phyloP scores from a whole-genome alignment of 371 early-diverging fungal genomes.

The Mucor indicus region DNA sequence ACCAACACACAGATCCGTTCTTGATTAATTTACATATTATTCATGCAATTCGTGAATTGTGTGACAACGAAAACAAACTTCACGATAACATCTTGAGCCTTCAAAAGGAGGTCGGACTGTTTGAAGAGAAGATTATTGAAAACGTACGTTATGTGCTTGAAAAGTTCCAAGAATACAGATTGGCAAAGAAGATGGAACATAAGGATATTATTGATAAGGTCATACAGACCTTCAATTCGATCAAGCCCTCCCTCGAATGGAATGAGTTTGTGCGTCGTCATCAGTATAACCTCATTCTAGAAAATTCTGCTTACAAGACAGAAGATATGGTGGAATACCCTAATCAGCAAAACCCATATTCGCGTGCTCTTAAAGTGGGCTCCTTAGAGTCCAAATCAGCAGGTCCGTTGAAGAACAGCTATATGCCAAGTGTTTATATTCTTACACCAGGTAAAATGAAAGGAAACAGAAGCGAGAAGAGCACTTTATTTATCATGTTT shows the following conservation, averaged over 20 bases:
- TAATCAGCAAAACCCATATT: conserved; percentile 33
- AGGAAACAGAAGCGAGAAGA: not conserved
- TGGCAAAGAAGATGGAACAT: conserved; percentile 31
- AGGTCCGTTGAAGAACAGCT: conserved; percentile 21
- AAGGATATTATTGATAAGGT: conserved; percentile 24
- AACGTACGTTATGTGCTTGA: conserved; percentile 24
- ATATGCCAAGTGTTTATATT: conserved; percentile 38
- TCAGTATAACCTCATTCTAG: conserved; percentile 26
- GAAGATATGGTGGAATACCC: conserved; percentile 36
- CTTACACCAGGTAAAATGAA: conserved; percentile 36
- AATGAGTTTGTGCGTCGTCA: conserved; percentile 39
- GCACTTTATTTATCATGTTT: too few species aligned
- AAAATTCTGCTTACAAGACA: conserved; percentile 42
- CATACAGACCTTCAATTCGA: conserved; percentile 14
- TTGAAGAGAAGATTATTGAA: conserved; percentile 40
- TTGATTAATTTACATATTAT: conserved; percentile 33
- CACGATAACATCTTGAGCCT: conserved; percentile 40
- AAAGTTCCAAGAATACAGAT: conserved; percentile 29
- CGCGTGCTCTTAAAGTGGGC: conserved; percentile 39
- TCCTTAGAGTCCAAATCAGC: conserved; percentile 29
- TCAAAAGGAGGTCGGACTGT: conserved; percentile 37
- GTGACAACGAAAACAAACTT: conserved; percentile 40
- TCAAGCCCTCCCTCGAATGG: conserved; percentile 41
- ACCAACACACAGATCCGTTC: conserved; percentile 32
- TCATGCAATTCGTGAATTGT: conserved; percentile 25